Percentiles rank a stretch among this genome's conserved stretches.
These are phyloP conservation scores for Beverwykella pulmonaria DNA, from an alignment of 495 filamentous ascomycete species.

Conservation along the genomic window DNA sequence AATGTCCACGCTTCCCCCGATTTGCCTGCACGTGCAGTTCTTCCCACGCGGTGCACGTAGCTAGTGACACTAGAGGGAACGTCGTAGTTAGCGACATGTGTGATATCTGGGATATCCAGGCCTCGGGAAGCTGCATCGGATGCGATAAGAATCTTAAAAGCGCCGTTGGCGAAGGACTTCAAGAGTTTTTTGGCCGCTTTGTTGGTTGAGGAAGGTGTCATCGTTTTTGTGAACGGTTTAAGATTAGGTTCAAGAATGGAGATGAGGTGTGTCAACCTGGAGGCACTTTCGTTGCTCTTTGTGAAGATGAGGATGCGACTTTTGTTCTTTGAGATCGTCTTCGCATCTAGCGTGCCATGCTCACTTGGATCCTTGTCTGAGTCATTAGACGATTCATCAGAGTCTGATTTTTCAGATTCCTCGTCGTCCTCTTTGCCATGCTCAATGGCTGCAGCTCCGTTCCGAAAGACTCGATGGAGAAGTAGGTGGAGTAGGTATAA, in stretches of 20 bases:
- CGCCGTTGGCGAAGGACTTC: constrained; percentile 62
- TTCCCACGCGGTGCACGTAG: constrained; percentile 91
- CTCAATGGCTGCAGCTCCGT: constrained; percentile 32
- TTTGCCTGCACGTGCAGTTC: constrained; percentile 83
- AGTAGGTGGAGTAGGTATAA: constrained; percentile 72
- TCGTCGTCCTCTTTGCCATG: constrained; percentile 16
- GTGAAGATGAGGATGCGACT: constrained; percentile 76
- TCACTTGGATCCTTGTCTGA: not conserved
- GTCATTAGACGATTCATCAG: constrained; percentile 29
- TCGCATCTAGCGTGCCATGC: not conserved
- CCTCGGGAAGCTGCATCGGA: constrained; percentile 92
- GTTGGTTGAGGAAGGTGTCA: constrained; percentile 73
- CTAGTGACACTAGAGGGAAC: constrained; percentile 75
- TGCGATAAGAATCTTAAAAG: constrained; percentile 75
- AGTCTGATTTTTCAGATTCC: constrained; percentile 37
- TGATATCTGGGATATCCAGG: constrained; percentile 78
- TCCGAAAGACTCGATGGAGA: constrained; percentile 38
- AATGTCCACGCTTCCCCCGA: constrained; percentile 81
- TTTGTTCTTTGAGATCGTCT: not conserved
- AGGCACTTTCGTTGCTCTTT: constrained; percentile 80
- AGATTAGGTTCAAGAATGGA: constrained; percentile 64
- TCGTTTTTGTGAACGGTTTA: constrained; percentile 61
- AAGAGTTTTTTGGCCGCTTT: constrained; percentile 66
- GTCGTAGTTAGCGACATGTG: constrained; percentile 93
- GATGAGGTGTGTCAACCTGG: constrained; percentile 79